phyloP scores from a whole-genome alignment of 106 monocot genomes.

The Phalaenopsis aphrodite region DNA sequence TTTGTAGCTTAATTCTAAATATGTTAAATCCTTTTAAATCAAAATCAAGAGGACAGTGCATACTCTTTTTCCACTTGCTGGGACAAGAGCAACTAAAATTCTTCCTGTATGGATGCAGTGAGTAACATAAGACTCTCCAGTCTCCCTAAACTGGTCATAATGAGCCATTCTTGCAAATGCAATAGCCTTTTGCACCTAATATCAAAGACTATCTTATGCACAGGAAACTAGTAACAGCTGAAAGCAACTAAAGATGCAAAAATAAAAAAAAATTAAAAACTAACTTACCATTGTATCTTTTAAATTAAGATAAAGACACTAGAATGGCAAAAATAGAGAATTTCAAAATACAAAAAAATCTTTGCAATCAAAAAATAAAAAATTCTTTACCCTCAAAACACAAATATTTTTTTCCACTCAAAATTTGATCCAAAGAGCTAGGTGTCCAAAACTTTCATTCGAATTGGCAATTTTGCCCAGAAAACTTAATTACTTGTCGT shows the following conservation, averaged over 20 bases:
- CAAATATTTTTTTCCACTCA: too few species aligned
- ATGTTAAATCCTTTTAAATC: background rate
- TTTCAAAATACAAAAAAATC: too few species aligned
- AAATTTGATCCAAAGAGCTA: too few species aligned
- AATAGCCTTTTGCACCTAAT: conserved; percentile 84
- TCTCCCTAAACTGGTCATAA: conserved; percentile 68
- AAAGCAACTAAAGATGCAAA: background rate
- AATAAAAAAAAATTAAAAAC: background rate
- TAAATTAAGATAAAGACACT: conserved; percentile 45
- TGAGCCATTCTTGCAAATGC: conserved; percentile 85
- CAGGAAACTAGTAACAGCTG: background rate
- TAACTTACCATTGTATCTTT: conserved; percentile 55
- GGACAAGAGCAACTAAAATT: conserved; percentile 89
- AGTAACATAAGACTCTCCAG: conserved; percentile 87
- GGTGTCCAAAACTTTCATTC: too few species aligned
- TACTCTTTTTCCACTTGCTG: conserved; percentile 71
- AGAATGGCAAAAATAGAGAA: too few species aligned
- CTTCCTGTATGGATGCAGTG: conserved; percentile 95
- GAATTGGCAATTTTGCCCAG: too few species aligned
- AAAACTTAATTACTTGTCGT: too few species aligned
- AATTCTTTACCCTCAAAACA: too few species aligned
- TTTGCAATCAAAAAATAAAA: too few species aligned
- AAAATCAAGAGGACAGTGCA: conserved; percentile 2
- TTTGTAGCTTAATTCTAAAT: background rate
- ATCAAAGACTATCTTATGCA: background rate